Evolutionary conservation across 2,329 filamentous ascomycete genomes (phyloP), one percentile per base, ranked within the genome.

Genomic region (Trichoderma breve): DNA sequence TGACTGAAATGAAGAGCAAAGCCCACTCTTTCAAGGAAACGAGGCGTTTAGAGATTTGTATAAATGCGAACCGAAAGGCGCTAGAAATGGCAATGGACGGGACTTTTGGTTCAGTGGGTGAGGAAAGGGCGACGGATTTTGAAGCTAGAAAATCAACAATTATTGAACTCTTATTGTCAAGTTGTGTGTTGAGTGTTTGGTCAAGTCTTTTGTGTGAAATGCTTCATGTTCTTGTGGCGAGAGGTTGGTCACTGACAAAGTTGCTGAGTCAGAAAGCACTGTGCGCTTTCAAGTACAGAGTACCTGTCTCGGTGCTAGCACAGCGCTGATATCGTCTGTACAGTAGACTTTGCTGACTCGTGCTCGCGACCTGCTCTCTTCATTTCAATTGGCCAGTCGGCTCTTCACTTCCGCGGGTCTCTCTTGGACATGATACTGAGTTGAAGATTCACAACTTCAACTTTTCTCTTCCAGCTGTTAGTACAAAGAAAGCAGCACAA

Each of bases 21-120:
- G 70, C 64, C 65, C 34, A 62, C 36, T 68, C 64, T 24, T 68
- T 55, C 15, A 43, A 39, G 60, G 58, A 24, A 34, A 64, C 32
- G 60, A 21, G 58, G 68, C 68, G 58, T 63, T 57, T 58, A 71
- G 69, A 71, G 34, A 60, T 53, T 64, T 63, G 69, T 71, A 65
- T 65, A 39, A 64, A 57, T 70, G 60, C 60, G 58, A 55, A 30
- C 43, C 30, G 1, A 53, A 53, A 4, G 58, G 66, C 66, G 66
- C 55, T 60, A 61, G 65, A 68, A 57, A 61, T 21, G 55, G 57
- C 55, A 11, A 61, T 34, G 66, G 32, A 69, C 8, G 57, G 55
- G 43, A 5, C 15, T 43, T 39, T 43, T 14, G 18, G 26, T 60
- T 21, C 15, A n/a, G 57, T 60, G 57, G 28, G 34, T 2, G 47